Conservation (phyloP, 2,329 filamentous ascomycete genomes). For the Chaetomium olivaceum region DNA sequence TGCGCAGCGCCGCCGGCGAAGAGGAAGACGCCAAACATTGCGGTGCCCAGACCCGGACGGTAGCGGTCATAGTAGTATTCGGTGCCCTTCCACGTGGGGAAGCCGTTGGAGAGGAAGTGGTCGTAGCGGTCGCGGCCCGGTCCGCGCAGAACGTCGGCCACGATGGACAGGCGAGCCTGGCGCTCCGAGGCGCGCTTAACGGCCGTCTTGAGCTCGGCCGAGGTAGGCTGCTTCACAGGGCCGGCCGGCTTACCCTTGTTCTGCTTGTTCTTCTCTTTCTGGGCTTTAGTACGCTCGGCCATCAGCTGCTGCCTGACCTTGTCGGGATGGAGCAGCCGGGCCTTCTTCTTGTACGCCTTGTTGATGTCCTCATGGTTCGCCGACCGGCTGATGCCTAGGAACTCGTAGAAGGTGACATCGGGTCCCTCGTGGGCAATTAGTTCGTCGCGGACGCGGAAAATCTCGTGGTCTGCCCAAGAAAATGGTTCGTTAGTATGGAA, state of each 20-base stretch:
- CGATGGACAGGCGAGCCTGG: constrained; percentile 80
- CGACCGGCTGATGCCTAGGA: constrained; percentile 72
- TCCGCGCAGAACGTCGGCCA: constrained; percentile 83
- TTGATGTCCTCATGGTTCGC: constrained; percentile 86
- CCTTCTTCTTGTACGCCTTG: constrained; percentile 90
- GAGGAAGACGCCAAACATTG: constrained; percentile 78
- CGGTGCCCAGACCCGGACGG: constrained; percentile 84
- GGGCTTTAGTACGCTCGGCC: constrained; percentile 62
- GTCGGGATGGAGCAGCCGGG: constrained; percentile 83
- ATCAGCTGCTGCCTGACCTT: constrained; percentile 87
- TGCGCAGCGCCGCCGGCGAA: constrained; percentile 82
- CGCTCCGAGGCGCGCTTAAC: constrained; percentile 79
- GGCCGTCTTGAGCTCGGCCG: constrained; percentile 74
- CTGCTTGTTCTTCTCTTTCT: constrained; percentile 55
- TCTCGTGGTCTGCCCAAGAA: constrained; percentile 76
- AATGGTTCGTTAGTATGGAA: constrained; percentile 1
- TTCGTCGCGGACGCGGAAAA: constrained; percentile 93
- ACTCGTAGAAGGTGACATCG: constrained; percentile 90
- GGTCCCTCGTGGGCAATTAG: constrained; percentile 72
- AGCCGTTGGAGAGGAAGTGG: constrained; percentile 88
- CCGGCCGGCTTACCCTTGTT: constrained; percentile 59
- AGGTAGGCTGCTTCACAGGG: constrained; percentile 69
- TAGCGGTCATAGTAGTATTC: constrained; percentile 98
- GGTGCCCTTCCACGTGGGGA: constrained; percentile 94
- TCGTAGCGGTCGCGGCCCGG: constrained; percentile 84